Conservation (phyloP, 208 protist genomes). For the Borovskyia barvae region DNA sequence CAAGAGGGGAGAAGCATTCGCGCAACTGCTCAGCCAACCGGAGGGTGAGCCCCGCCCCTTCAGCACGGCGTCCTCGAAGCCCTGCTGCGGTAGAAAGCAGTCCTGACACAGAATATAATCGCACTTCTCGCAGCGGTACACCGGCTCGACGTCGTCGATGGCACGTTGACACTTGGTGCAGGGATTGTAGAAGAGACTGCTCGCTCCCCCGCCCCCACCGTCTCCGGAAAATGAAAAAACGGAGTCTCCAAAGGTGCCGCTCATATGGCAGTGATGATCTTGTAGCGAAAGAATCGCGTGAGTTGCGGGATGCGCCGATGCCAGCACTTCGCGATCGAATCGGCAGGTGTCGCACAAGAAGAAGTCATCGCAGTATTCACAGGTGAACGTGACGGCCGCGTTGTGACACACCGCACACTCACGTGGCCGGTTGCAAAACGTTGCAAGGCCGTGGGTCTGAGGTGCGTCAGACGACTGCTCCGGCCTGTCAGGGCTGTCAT, state of each 20-base stretch:
- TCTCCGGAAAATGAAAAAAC: constrained; percentile 32
- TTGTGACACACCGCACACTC: constrained; percentile 53
- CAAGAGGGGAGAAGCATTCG: too few species aligned
- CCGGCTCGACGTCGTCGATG: constrained; percentile 66
- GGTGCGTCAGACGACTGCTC: too few species aligned
- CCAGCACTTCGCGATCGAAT: constrained; percentile 21
- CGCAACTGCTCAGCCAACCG: too few species aligned
- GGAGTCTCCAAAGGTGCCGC: constrained; percentile 47
- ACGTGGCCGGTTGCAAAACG: constrained; percentile 39
- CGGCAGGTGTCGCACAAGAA: constrained; percentile 65
- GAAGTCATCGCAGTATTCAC: constrained; percentile 50
- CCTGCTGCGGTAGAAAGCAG: constrained; percentile 34
- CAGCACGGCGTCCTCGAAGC: constrained; percentile 5
- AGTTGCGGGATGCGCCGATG: constrained; percentile 24
- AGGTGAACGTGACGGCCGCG: constrained; percentile 39
- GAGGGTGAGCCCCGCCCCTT: background rate
- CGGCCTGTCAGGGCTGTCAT: too few species aligned
- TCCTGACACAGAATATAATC: constrained; percentile 59
- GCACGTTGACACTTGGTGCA: constrained; percentile 49
- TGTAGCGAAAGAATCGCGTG: constrained; percentile 50
- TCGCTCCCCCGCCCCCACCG: constrained; percentile 36
- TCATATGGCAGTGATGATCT: constrained; percentile 41
- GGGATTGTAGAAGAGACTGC: constrained; percentile 76
- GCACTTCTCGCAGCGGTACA: constrained; percentile 76
- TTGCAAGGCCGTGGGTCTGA: constrained; percentile 29